These are phyloP conservation scores for Cutaneotrichosporon arboriforme DNA, from an alignment of 1,284 basidiomycete species.

Conservation along the genomic window DNA sequence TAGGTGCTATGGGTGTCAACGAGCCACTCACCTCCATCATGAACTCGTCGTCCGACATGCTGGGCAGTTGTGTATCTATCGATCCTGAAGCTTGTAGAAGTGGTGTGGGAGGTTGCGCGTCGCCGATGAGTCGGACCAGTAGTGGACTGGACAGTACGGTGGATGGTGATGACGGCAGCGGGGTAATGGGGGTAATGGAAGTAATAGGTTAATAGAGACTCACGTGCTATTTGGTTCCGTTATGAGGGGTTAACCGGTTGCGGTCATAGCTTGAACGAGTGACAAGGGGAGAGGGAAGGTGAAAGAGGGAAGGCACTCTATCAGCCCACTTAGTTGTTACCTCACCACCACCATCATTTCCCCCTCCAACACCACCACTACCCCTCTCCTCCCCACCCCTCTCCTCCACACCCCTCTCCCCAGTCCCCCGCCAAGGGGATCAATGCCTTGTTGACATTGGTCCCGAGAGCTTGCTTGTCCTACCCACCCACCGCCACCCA, in stretches of 20 bases:
- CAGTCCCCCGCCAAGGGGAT: not conserved
- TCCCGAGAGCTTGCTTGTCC: not conserved
- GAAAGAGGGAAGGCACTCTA: not conserved
- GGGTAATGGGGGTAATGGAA: not conserved
- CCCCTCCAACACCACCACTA: not conserved
- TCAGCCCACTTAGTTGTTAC: not conserved
- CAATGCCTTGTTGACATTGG: not conserved
- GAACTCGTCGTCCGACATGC: constrained; percentile 50
- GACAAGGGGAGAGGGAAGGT: not conserved
- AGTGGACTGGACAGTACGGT: not conserved
- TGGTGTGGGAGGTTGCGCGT: no score
- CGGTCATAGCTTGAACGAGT: not conserved
- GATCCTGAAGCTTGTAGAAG: no score
- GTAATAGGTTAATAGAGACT: no score
- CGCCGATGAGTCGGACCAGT: no score
- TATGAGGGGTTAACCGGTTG: not conserved
- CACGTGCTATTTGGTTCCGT: not conserved
- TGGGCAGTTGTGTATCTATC: constrained; percentile 4
- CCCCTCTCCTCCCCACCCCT: not conserved
- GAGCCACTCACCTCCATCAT: constrained; percentile 47
- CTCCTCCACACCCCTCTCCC: not conserved
- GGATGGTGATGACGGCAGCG: not conserved
- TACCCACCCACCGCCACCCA: not conserved
- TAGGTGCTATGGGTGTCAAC: not conserved
- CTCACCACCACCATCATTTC: not conserved